Evolutionary conservation across 2,329 filamentous ascomycete species (phyloP), one percentile per base, ranked within the genome.

Genomic region (Colletotrichum viniferum): DNA sequence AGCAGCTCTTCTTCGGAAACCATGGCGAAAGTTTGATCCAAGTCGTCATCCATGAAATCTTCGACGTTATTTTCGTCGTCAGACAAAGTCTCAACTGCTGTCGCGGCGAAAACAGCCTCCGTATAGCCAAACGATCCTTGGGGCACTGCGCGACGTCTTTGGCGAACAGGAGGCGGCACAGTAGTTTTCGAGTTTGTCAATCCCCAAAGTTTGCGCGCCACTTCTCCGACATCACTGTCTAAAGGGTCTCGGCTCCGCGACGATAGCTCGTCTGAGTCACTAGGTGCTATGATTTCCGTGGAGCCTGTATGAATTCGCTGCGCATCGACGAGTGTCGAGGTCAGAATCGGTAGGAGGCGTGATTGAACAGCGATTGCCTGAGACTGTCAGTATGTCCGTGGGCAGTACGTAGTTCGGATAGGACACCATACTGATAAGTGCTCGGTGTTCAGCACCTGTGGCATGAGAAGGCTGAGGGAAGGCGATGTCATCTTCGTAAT

Each of bases 331-430:
- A 12, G 64, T 67, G 13, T 83, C 77, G 58, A 83, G 84, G 10
- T 69, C 71, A 16, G 83, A 56, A 48, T 81, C 70, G 34, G 85
- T 68, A 4, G 76, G 74, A 55, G 82, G 79, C n/a, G 74, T 73
- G 21, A 81, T 77, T 30, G 78, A 78, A 52, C 24, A 60, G 48
- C 65, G 14, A 68, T 38, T 28, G n/a, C 65, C 65, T 68, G 24
- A 10, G 21, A 8, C 16, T 65, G 26, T 65, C 30, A 65, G 62
- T 38, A 28, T n/a, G 10, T 38, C 4, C 10, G 10, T 58, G n/a
- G 24, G 48, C 30, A 16, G 18, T 18, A 16, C 36, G 21, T 21
- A 18, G 7, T 58, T 13, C 56, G 28, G 18, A 5, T 18, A 26
- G n/a, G 18, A n/a, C 4, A 14, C n/a, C 26, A 67, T 68, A 68